Conservation (phyloP, 1,139 yeast genomes). For the Candida mesenterica region DNA sequence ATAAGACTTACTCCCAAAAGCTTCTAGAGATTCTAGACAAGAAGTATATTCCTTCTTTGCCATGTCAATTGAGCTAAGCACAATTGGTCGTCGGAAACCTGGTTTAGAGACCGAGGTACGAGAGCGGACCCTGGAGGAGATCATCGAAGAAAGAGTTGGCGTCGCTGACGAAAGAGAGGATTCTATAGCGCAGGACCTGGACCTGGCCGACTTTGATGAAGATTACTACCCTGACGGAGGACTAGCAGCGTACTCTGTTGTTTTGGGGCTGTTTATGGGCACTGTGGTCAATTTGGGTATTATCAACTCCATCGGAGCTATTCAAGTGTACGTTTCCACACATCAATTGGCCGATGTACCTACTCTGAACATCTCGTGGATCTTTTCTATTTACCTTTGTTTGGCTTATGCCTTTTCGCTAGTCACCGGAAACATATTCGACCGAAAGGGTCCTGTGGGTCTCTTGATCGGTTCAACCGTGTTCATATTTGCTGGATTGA, state of each 20-base stretch:
- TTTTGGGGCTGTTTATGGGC: slow-evolving; percentile 61
- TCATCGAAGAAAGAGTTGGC: neutral
- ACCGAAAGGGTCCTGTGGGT: slow-evolving; percentile 49
- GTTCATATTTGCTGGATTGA: slow-evolving; percentile 46
- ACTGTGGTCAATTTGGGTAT: slow-evolving; percentile 64
- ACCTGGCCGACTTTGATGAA: neutral
- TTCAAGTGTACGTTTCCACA: slow-evolving; percentile 54
- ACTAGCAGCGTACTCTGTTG: slow-evolving; percentile 52
- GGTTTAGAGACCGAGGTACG: neutral
- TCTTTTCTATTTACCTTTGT: slow-evolving; percentile 57
- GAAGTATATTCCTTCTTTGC: no score
- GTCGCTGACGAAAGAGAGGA: neutral
- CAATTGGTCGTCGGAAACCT: neutral
- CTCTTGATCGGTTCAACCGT: slow-evolving; percentile 48
- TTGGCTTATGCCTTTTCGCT: slow-evolving; percentile 59
- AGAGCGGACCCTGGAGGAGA: neutral
- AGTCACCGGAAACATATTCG: slow-evolving; percentile 62
- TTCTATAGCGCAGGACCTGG: neutral
- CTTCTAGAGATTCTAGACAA: no score
- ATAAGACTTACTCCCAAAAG: no score
- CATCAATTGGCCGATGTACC: slow-evolving; percentile 47
- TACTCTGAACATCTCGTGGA: slow-evolving; percentile 57
- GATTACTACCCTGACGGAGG: slow-evolving; percentile 64
- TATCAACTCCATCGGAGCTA: slow-evolving; percentile 58
- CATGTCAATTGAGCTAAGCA: neutral